Base-by-base conservation (phyloP, 768 basidiomycete genomes). In the Collybia nuda region DNA sequence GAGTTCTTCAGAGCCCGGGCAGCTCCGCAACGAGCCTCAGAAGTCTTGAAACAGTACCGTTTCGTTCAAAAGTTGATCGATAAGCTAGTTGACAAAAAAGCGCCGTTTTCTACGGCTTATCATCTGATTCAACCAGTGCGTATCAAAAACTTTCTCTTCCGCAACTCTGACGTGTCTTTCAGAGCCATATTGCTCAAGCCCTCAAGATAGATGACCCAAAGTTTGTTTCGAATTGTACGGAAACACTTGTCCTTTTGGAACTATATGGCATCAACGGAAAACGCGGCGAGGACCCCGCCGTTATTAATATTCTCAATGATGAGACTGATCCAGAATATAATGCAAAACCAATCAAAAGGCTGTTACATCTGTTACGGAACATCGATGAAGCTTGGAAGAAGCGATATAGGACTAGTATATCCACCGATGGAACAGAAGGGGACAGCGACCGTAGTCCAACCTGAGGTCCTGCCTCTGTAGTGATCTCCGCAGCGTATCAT, bases 241-340 rank as follows among this genome's bases (percentile, higher is more conserved):
- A 82, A 55, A 80, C 77, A 5, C 63, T 82, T 42, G 41, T 49
- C 8, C 76, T 88, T 32, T 63, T 86, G 37, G 62, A 58, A 15
- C 65, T 79, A 46, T 88, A 88, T 57, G 87, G 87, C 2, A 73
- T 76, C 23, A 63, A 74, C 7, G 85, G 85, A 5, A 65, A 62
- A 21, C 74, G 76, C 23, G 68, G 64, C 48, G 73, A 76, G 61
- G 78, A 86, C 54, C 56, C 72, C 21, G 67, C 72, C 19, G 77
- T 86, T 19, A 56, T 76, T 14, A 72, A 69, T 37, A 73, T 84
- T 71, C 62, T 84, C 35, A 65, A 79, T 28, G 81, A 84, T 54
- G 64, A 66, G 5, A 67, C 66, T 8, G 56, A 54, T 28, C 75
- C 78, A 2, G 68, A 63, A 32, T 68, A 73, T 48, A 69, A 67